Base-by-base conservation (phyloP, 2,329 filamentous ascomycete species). In the Ascochyta viciae-villosae region DNA sequence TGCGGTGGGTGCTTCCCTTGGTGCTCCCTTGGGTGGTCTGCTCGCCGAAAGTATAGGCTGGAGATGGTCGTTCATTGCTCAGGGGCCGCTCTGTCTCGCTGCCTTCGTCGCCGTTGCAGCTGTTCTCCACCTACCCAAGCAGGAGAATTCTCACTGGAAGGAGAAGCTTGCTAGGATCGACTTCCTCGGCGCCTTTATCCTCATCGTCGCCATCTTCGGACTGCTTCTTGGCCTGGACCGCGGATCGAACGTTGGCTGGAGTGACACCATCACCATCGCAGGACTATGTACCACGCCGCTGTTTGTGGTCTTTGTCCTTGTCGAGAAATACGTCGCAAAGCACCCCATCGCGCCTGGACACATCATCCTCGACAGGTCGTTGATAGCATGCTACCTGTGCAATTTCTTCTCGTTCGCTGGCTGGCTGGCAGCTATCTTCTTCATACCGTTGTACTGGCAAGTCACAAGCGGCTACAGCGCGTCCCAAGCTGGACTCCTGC, bases 391-490 rank as follows among this genome's bases (percentile, higher is more conserved):
- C 70, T 92, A 89, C 65, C 74, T 87, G 1, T 85, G 85, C 71
- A 92, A 92, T 72, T 90, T 92, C 76, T 92, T 91, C 73, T 81
- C 83, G 47, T 83, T 89, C 49, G 85, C 81, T 1, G 87, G 83
- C 13, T 84, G 80, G 78, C 73, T 87, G 42, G 82, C 84, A 0
- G 76, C 82, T 1, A 62, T 90, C 4, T 94, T 91, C 78, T 91
- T 90, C 75, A 78, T 91, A n/a, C 89, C 90, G 1, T 79, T 94
- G 2, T 91, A 89, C 75, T 91, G 90, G 75, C 91, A 94, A 74
- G 89, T 88, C 5, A 87, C 89, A 0, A 80, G 88, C 45, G 85
- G 85, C 5, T 77, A 87, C 23, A 83, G 82, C 4, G 87, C 90
- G 1, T 87, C 87, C 0, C 73, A 80, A 50, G 85, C 89, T 4